Evolutionary conservation across 768 basidiomycete species (phyloP), one percentile per base, ranked within the genome.

Genomic region (Hydnomerulius pinastri): DNA sequence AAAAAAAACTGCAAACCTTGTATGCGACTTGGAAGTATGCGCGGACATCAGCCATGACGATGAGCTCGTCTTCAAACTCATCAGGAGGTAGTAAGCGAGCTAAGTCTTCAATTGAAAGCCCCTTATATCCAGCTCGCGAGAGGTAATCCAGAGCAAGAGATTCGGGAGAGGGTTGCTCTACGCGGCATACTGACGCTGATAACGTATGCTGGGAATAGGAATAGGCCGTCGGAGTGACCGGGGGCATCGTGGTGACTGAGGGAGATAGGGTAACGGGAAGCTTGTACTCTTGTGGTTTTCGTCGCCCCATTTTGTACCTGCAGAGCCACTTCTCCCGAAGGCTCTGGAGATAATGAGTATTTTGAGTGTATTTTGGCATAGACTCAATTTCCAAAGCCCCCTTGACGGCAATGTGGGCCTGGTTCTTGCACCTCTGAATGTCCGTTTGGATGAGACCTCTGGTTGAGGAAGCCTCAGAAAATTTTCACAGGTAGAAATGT

Each of bases 11-110:
- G 48, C 65, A 17, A 50, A 80, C 82, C 71, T 79, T 78, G 66
- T 72, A 76, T 6, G 81, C 74, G 0, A 83, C 72, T 32, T 79
- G 73, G 59, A 78, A 83, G 52, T 81, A 85, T 4, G 79, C 82
- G 0, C 75, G 72, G 0, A 82, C 77, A 15, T 77, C 75, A 0
- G 81, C 77, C 77, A 81, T 80, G 6, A 83, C 72, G 2, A 59
- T 51, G 12, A 83, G 48, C 43, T 80, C 83, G 12, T 77, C 72
- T 32, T 71, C 66, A 51, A 64, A 74, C 13, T 33, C 18, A 50
- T 71, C 63, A 23, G 43, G 41, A 35, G 64, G 56, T n/a, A 27
- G 27, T 11, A 75, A 50, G 33, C 60, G 57, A 18, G 45, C 46
- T 9, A 75, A 57, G 25, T 74, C 70, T 4, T 52, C 30, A 8